phyloP scores from a whole-genome alignment of 495 filamentous ascomycete genomes.

The Sphaerosporella brunnea region DNA sequence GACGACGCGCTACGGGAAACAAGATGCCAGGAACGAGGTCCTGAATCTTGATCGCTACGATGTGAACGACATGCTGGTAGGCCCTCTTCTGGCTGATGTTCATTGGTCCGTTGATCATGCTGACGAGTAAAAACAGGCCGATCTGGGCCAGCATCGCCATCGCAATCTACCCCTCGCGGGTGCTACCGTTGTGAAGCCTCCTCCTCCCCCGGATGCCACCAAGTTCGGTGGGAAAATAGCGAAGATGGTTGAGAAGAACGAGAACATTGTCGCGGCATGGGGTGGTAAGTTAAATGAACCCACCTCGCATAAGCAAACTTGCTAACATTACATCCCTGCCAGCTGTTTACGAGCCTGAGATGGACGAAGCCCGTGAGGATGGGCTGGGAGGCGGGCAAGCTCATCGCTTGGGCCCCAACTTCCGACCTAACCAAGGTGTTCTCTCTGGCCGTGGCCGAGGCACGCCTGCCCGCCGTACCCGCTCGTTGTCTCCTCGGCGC shows the following conservation, averaged over 20 bases:
- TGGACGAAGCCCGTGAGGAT: constrained; percentile 20
- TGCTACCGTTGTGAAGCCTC: constrained; percentile 4
- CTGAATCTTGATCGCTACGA: constrained; percentile 13
- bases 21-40: constrained; percentile 11
- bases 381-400: constrained; percentile 23
- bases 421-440: constrained; percentile 8
- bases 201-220: constrained; percentile 16
- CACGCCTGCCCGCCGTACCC: background rate
- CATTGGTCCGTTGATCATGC: background rate
- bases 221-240: constrained; percentile 9
- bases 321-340: background rate
- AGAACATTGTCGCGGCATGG: constrained; percentile 11
- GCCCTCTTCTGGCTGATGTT: background rate
- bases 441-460: constrained; percentile 1
- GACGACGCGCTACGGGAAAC: constrained; percentile 1
- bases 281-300: constrained; percentile 6
- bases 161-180: constrained; percentile 17
- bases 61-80: constrained; percentile 18
- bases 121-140: constrained; percentile 8
- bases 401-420: constrained; percentile 20
- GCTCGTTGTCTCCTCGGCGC: background rate
- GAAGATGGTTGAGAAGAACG: constrained; percentile 5
- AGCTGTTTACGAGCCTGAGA: constrained; percentile 16
- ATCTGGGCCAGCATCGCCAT: constrained; percentile 21
- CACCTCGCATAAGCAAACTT: background rate